Percentiles rank a stretch among this genome's conserved stretches.
phyloP scores from a whole-genome alignment of 208 protist species.

The Acanthamoeba triangularis region DNA sequence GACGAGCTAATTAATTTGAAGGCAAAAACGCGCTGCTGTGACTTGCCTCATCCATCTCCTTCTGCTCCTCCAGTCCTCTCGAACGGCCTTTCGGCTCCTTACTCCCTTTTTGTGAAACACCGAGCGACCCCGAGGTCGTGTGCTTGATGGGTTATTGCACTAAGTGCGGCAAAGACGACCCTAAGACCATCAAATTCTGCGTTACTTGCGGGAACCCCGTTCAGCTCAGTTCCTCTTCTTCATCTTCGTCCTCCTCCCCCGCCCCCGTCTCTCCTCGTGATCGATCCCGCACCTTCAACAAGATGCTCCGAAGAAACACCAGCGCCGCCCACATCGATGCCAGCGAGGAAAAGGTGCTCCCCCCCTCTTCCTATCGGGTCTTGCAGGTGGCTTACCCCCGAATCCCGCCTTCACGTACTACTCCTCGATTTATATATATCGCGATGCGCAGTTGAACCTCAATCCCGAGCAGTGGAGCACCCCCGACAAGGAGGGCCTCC shows the following conservation, averaged over 20 bases:
- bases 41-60: too few relatives aligned
- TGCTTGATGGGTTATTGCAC: slow-evolving; percentile 44
- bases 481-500: slow-evolving; percentile 37
- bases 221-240: background rate
- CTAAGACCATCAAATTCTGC: slow-evolving; percentile 25
- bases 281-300: slow-evolving; percentile 17
- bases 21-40: too few relatives aligned
- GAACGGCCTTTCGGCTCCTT: too few relatives aligned
- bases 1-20: too few relatives aligned
- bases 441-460: background rate
- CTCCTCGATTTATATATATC: too few relatives aligned
- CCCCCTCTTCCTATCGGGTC: too few relatives aligned
- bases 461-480: slow-evolving; percentile 29
- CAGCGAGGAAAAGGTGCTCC: background rate
- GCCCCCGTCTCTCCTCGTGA: slow-evolving; percentile 14
- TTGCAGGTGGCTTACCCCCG: background rate
- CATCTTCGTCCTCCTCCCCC: background rate
- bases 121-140: background rate
- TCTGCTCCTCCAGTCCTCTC: background rate
- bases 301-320: slow-evolving; percentile 45
- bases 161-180: slow-evolving; percentile 31
- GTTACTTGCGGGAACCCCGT: slow-evolving; percentile 19
- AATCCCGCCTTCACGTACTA: too few relatives aligned
- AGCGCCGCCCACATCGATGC: slow-evolving; percentile 37
- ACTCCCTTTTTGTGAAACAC: background rate